Base-by-base conservation (phyloP, 2,329 filamentous ascomycete genomes). In the Paramyrothecium sp. region DNA sequence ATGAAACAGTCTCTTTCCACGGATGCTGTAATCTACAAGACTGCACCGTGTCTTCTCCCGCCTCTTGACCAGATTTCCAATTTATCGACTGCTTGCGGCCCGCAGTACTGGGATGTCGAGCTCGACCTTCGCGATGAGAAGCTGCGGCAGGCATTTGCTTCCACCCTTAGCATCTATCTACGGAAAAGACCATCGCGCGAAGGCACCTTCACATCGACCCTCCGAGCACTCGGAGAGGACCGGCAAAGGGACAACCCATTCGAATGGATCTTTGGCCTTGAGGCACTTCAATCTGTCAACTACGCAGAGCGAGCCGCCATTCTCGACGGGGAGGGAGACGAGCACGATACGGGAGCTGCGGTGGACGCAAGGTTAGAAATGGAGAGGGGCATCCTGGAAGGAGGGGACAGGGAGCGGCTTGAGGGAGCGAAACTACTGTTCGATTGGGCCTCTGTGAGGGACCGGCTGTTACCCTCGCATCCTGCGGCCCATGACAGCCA, bases 21-120 rank as follows among this genome's bases (percentile, higher is more conserved):
- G 67, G 74, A 78, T 19, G 56, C 69, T 2, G 59, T 72, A 8
- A 63, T 78, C 3, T 65, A 78, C 56, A 78, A 77, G 54, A 78
- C 77, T 23, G 84, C 85, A 0, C 85, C 85, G 2, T 87, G 84
- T 59, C 77, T 88, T 2, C 72, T 88, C 1, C 85, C 90, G 0
- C 88, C 89, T 12, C 76, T 92, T 1, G 78, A 83, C 49, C 83
- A 85, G 47, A 85, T 93, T 53, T 70, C 77, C 1, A 80, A 77
- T 22, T 77, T 93, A 19, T 76, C 77, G 2, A 87, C 85, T 1
- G 87, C 87, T 2, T 80, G 80, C 5, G 81, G 86, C 2, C 81
- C 86, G 4, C 79, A 81, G 3, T 94, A 91, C 76, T 97, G 93
- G 93, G 88, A 91, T 47, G 81, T 96, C 3, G 86, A 87, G 7